phyloP scores from a whole-genome alignment of 148 eudicot genomes.

The Rheum nobile region DNA sequence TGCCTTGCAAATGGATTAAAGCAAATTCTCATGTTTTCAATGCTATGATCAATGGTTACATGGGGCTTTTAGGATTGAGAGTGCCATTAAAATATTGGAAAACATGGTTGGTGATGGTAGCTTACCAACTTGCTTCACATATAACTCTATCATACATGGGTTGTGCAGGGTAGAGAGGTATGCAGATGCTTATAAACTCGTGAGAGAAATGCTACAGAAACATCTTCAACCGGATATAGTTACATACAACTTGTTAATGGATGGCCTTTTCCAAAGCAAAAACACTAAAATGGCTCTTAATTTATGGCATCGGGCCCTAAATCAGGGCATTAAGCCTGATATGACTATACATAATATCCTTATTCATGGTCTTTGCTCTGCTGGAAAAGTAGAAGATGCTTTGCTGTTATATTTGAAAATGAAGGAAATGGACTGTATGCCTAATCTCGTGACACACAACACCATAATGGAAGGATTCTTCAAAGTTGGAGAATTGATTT shows the following conservation, averaged over 20 bases:
- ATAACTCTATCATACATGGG: slow-evolving; percentile 62
- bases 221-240: slow-evolving; percentile 53
- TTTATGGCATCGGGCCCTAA: slow-evolving; percentile 51
- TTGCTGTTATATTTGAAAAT: slow-evolving; percentile 45
- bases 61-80: slow-evolving; percentile 41
- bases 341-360: slow-evolving; percentile 71
- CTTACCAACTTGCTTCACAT: slow-evolving; percentile 51
- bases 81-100: slow-evolving; percentile 35
- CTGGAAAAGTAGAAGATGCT: slow-evolving; percentile 50
- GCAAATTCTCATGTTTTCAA: slow-evolving; percentile 59
- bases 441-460: slow-evolving; percentile 78
- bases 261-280: slow-evolving; percentile 53
- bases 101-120: slow-evolving; percentile 41
- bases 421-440: slow-evolving; percentile 32
- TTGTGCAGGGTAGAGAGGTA: slow-evolving; percentile 59
- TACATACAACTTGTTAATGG: slow-evolving; percentile 62
- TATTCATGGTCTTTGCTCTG: slow-evolving; percentile 76
- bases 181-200: slow-evolving; percentile 49
- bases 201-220: slow-evolving; percentile 72
- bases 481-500: slow-evolving; percentile 46
- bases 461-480: slow-evolving; percentile 83
- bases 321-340: slow-evolving; percentile 65
- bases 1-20: slow-evolving; percentile 29
- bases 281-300: slow-evolving; percentile 52
- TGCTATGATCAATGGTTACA: slow-evolving; percentile 53